Conservation (phyloP, 2,329 filamentous ascomycete species). For the Colletotrichum lini region DNA sequence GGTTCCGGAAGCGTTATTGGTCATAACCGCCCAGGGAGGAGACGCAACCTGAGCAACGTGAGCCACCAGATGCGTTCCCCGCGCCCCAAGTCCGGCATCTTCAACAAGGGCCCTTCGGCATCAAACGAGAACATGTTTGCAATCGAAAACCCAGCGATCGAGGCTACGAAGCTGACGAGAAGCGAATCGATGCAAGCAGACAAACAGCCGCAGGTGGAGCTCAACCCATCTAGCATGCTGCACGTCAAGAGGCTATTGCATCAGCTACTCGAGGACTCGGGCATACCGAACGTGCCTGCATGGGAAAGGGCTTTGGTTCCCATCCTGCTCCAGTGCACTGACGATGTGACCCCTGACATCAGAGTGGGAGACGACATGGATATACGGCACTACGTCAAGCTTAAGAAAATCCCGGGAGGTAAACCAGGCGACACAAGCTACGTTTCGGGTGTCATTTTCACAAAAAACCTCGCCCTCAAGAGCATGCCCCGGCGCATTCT, state of each 20-base stretch:
- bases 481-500: conserved; percentile 92
- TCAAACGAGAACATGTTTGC: conserved; percentile 67
- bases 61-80: conserved; percentile 84
- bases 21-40: conserved; percentile 74
- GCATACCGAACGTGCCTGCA: conserved; percentile 78
- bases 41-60: conserved; percentile 87
- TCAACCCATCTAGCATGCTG: conserved; percentile 88
- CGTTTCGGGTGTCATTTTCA: conserved; percentile 96
- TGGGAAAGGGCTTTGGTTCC: conserved; percentile 95
- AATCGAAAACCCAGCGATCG: conserved; percentile 61
- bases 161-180: conserved; percentile 71
- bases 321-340: conserved; percentile 90
- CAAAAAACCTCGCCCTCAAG: conserved; percentile 95
- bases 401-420: conserved; percentile 96
- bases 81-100: conserved; percentile 70
- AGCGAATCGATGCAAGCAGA: conserved; percentile 87
- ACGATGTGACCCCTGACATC: conserved; percentile 95
- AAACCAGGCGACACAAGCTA: conserved; percentile 94
- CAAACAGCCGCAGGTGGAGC: conserved; percentile 81
- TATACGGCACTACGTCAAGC: conserved; percentile 95
- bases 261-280: conserved; percentile 84
- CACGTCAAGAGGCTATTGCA: conserved; percentile 89
- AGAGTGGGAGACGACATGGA: conserved; percentile 95
- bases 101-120: conserved; percentile 70
- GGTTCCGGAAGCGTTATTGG: conserved; percentile 70